phyloP scores from a whole-genome alignment of 2,329 filamentous ascomycete species.

The Trichoderma gracile region DNA sequence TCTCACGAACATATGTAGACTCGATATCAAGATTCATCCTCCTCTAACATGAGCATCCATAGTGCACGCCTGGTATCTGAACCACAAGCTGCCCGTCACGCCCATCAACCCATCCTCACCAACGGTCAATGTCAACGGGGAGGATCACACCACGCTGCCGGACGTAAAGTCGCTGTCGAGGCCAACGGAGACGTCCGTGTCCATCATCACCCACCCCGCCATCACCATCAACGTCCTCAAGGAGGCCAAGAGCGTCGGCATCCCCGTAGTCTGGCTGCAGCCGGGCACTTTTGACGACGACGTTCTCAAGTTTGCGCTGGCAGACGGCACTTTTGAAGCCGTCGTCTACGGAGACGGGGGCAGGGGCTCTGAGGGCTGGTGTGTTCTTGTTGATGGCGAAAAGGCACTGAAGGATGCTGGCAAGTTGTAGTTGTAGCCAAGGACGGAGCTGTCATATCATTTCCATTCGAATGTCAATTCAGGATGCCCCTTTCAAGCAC shows the following conservation, averaged over 20 bases:
- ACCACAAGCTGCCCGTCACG: conserved; percentile 72
- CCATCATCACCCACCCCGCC: conserved; percentile 81
- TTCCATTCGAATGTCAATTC: too few relatives aligned
- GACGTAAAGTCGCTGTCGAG: conserved; percentile 65
- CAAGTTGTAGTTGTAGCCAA: conserved; percentile 45
- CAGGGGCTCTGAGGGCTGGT: conserved; percentile 74
- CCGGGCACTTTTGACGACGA: conserved; percentile 83
- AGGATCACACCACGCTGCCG: conserved; percentile 63
- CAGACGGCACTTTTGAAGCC: conserved; percentile 62
- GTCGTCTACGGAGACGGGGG: conserved; percentile 68
- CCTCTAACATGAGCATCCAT: conserved; percentile 11
- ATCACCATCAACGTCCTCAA: conserved; percentile 73
- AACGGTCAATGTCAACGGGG: conserved; percentile 60
- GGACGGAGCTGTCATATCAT: too few relatives aligned
- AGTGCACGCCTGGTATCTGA: conserved; percentile 91
- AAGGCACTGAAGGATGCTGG: conserved; percentile 58
- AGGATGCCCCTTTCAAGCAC: too few relatives aligned
- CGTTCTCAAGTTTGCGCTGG: conserved; percentile 67
- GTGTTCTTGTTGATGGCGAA: conserved; percentile 83
- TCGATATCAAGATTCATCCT: neutral
- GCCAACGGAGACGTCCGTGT: conserved; percentile 72
- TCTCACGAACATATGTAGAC: neutral
- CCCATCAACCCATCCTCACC: conserved; percentile 77
- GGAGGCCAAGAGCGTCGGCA: conserved; percentile 72
- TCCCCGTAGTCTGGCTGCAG: conserved; percentile 83